A percentile compares a stretch with the other conserved stretches of the same genome.
These are phyloP conservation scores for Scheffersomyces stambukii DNA, from an alignment of 1,139 yeast species.

Conservation along the genomic window DNA sequence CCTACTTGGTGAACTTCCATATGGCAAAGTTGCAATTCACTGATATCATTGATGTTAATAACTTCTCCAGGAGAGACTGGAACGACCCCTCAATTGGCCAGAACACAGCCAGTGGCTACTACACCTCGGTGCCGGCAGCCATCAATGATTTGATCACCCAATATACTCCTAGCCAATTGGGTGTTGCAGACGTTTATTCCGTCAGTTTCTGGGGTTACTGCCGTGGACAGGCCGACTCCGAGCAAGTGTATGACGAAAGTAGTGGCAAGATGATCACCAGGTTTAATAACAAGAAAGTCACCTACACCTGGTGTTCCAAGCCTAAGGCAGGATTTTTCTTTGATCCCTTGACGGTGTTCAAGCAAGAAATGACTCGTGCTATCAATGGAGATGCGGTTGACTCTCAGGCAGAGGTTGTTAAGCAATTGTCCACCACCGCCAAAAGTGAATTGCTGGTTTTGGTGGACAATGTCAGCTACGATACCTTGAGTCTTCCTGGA, in stretches of 20 bases:
- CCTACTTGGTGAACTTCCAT: constrained; percentile 38
- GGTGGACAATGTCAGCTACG: constrained; percentile 25
- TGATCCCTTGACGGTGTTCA: constrained; percentile 49
- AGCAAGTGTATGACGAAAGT: constrained; percentile 4
- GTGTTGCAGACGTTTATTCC: constrained; percentile 59
- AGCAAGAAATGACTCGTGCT: constrained; percentile 29
- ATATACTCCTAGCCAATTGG: constrained; percentile 29
- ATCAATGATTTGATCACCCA: constrained; percentile 12
- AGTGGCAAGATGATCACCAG: constrained; percentile 9
- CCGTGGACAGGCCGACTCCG: constrained; percentile 36
- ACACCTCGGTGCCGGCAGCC: constrained; percentile 11
- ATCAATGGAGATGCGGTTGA: constrained; percentile 20
- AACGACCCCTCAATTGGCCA: neutral
- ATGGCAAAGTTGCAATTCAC: constrained; percentile 30
- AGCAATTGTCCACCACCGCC: constrained; percentile 14
- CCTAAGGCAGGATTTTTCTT: constrained; percentile 47
- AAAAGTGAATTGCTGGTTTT: constrained; percentile 24
- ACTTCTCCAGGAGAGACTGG: constrained; percentile 9
- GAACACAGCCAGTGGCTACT: neutral
- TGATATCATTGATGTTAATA: constrained; percentile 19
- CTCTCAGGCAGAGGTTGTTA: constrained; percentile 13
- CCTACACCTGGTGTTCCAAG: constrained; percentile 52
- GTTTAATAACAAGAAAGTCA: constrained; percentile 30
- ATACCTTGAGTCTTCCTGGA: constrained; percentile 37
- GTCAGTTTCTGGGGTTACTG: constrained; percentile 77